These are phyloP conservation scores for Boletus rex-veris DNA, from an alignment of 768 basidiomycete genomes.

Conservation along the genomic window DNA sequence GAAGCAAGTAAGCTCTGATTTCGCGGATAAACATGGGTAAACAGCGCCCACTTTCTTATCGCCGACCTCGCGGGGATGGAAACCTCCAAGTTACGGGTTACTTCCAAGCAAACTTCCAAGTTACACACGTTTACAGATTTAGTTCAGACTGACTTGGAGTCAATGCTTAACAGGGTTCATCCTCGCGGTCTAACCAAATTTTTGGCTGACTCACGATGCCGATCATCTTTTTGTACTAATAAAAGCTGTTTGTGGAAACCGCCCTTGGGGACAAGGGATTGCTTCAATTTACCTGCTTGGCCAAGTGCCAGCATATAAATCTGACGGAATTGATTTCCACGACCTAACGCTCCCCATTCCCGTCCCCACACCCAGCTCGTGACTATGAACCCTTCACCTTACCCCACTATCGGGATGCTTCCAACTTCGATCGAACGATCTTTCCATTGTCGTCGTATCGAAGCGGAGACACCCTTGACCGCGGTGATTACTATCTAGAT, in stretches of 20 bases:
- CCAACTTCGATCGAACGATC: neutral
- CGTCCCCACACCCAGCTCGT: neutral
- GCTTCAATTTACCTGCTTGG: neutral
- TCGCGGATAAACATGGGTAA: too few relatives aligned
- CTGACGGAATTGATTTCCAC: neutral
- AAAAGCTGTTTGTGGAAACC: neutral
- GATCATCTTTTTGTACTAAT: neutral
- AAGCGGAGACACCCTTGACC: neutral
- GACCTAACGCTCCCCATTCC: neutral
- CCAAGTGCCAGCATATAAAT: neutral
- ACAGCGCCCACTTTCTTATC: too few relatives aligned
- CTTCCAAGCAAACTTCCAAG: too few relatives aligned
- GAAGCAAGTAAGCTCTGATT: too few relatives aligned
- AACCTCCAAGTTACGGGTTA: too few relatives aligned
- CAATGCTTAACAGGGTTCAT: too few relatives aligned
- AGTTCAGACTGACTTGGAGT: too few relatives aligned
- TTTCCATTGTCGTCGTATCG: slow-evolving; percentile 6
- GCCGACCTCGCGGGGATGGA: too few relatives aligned
- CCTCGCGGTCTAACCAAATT: neutral
- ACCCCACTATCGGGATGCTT: neutral
- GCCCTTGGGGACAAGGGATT: neutral
- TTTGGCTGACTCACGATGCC: too few relatives aligned
- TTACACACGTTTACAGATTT: too few relatives aligned
- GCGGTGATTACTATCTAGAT: slow-evolving; percentile 5
- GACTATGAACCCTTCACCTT: neutral